phyloP scores from a whole-genome alignment of 768 basidiomycete genomes.

The Auricularia heimuer region DNA sequence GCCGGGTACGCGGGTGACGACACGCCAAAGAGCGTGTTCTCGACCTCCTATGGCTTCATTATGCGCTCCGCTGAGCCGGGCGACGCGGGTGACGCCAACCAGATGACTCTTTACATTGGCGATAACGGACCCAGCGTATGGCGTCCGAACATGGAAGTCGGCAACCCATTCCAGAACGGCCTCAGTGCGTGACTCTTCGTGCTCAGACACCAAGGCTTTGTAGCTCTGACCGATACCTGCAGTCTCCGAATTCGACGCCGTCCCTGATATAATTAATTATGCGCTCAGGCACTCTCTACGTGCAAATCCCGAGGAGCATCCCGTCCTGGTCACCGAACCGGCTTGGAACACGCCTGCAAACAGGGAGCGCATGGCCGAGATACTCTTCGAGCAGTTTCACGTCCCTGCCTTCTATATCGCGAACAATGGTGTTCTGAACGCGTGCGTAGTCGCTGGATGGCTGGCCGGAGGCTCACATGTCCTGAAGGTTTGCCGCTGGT shows the following conservation, averaged over 20 bases:
- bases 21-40: slow-evolving; percentile 83
- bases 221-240: neutral
- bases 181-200: slow-evolving; percentile 43
- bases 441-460: slow-evolving; percentile 38
- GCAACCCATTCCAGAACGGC: slow-evolving; percentile 74
- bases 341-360: slow-evolving; percentile 95
- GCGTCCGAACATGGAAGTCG: slow-evolving; percentile 82
- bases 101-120: slow-evolving; percentile 59
- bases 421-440: slow-evolving; percentile 86
- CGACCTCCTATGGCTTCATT: slow-evolving; percentile 79
- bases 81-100: slow-evolving; percentile 26
- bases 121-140: slow-evolving; percentile 85
- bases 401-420: slow-evolving; percentile 95
- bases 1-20: slow-evolving; percentile 98
- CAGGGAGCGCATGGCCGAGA: slow-evolving; percentile 89
- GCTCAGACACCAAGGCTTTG: neutral
- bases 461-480: slow-evolving; percentile 7
- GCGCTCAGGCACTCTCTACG: slow-evolving; percentile 70
- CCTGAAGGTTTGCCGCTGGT: slow-evolving; percentile 83
- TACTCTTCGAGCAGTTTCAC: slow-evolving; percentile 94
- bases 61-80: slow-evolving; percentile 24
- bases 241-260: slow-evolving; percentile 72
- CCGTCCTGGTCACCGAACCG: slow-evolving; percentile 86
- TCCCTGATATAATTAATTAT: slow-evolving; percentile 62
- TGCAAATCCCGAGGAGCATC: slow-evolving; percentile 74